Evolutionary conservation across 352 stramenopile genomes (phyloP).

Genomic region (Sclerospora graminicola): DNA sequence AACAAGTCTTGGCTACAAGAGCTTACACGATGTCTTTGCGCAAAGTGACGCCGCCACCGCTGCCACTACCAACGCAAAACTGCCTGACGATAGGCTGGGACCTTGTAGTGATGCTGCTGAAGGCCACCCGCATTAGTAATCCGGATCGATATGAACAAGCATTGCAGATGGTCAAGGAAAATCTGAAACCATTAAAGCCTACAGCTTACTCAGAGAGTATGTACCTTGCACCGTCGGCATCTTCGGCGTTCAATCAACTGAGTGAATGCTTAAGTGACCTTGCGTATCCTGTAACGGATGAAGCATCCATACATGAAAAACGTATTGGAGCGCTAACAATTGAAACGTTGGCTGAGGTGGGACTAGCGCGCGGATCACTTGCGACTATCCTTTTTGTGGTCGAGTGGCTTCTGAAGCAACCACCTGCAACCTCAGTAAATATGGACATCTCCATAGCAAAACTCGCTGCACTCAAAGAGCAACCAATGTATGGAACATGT

Average conservation of each 20-base stretch:
- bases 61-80: constrained; percentile 76
- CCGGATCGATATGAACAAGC: constrained; percentile 54
- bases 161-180: constrained; percentile 68
- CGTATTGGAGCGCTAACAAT: constrained; percentile 44
- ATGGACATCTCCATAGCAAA: constrained; percentile 50
- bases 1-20: constrained; percentile 42
- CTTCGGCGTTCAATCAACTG: constrained; percentile 59
- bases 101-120: constrained; percentile 58
- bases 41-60: constrained; percentile 53
- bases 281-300: constrained; percentile 10
- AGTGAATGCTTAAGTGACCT: constrained; percentile 58
- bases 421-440: constrained; percentile 30
- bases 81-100: constrained; percentile 81
- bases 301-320: constrained; percentile 11
- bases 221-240: constrained; percentile 70
- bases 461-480: constrained; percentile 68
- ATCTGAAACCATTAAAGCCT: constrained; percentile 55
- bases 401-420: constrained; percentile 59
- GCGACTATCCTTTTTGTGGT: constrained; percentile 60
- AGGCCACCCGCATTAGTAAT: constrained; percentile 54
- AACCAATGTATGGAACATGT: constrained; percentile 80
- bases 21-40: constrained; percentile 50
- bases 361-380: constrained; percentile 57
- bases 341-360: constrained; percentile 67
- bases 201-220: constrained; percentile 75